Evolutionary conservation across 306 rosid species (phyloP), one percentile per base, ranked within the genome.

Genomic region (Casuarina glauca): DNA sequence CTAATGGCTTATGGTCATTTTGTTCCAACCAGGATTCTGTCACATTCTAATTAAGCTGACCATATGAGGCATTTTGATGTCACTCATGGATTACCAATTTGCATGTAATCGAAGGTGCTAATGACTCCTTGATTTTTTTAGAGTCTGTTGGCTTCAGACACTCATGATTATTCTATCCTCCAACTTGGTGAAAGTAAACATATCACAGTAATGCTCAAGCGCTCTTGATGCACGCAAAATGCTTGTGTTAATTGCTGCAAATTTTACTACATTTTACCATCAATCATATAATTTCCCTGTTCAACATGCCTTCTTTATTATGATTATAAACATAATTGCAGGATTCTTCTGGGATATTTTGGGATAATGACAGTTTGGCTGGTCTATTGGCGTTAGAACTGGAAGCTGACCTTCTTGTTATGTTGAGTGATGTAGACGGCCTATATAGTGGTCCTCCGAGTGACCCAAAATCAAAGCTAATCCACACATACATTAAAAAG

Each of bases 301-400:
- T 44, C 66, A 46, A 85, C 45, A 2, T 54, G 12, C 38, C n/a
- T 43, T 42, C 32, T 26, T 50, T 74, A 75, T 82, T 74, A 72
- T 79, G 80, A 87, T 48, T 63, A 69, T 66, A 81, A 81, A 82
- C 73, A 19, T 50, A 54, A 35, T 78, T 74, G 80, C 97, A 93
- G 97, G 98, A 93, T 66, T 87, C 97, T 75, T 88, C 97, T 55
- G 98, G 98, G 74, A 91, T 91, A 74, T 93, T 91, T 67, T 91
- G 97, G 98, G 98, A 93, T 71, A 93, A 93, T 76, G 98, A 93
- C 77, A 91, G 98, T 73, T 90, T 93, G 86, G 97, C 98, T 6
- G 87, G 93, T 74, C 81, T 91, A 39, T 76, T 93, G 84, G 97
- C 98, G 41, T 55, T 82, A 74, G 97, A 93, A 82, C 91, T 91